phyloP scores from a whole-genome alignment of 2,329 filamentous ascomycete genomes.

The Pseudocercospora pini-densiflorae region DNA sequence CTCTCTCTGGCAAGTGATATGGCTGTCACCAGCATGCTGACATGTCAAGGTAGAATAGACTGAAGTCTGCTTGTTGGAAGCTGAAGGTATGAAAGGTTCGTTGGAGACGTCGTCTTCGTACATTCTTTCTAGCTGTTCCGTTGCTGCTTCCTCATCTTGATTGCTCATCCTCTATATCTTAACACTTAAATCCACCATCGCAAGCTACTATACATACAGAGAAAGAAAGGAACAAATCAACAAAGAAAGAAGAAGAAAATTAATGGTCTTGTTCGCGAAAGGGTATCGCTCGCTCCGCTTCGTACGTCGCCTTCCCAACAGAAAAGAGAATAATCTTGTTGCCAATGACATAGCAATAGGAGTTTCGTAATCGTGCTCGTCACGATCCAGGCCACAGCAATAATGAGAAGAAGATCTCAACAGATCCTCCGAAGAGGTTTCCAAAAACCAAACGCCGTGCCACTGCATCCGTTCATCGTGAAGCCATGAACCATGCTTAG shows the following conservation, averaged over 20 bases:
- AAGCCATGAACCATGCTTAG: constrained; percentile 25
- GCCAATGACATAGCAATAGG: neutral
- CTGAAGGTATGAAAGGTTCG: neutral
- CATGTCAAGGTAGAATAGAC: neutral
- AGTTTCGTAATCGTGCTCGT: neutral
- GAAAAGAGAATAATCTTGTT: neutral
- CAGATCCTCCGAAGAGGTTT: neutral
- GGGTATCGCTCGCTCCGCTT: constrained; percentile 1
- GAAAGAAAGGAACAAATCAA: neutral
- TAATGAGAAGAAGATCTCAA: neutral
- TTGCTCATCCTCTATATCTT: neutral
- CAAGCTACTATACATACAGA: neutral
- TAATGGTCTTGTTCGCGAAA: neutral
- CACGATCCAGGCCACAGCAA: neutral
- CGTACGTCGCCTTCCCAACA: neutral
- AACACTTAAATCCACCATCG: neutral
- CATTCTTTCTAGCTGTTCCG: neutral
- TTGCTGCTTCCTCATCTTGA: neutral
- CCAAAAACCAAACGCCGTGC: constrained; percentile 9
- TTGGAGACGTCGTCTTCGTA: neutral
- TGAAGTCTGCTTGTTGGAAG: neutral
- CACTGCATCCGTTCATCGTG: constrained; percentile 12
- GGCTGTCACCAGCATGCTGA: neutral
- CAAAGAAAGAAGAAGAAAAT: neutral
- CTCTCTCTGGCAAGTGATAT: neutral